Evolutionary conservation across 2,329 filamentous ascomycete genomes (phyloP), one percentile per base, ranked within the genome.

Genomic region (Colletotrichum ledebouriae): DNA sequence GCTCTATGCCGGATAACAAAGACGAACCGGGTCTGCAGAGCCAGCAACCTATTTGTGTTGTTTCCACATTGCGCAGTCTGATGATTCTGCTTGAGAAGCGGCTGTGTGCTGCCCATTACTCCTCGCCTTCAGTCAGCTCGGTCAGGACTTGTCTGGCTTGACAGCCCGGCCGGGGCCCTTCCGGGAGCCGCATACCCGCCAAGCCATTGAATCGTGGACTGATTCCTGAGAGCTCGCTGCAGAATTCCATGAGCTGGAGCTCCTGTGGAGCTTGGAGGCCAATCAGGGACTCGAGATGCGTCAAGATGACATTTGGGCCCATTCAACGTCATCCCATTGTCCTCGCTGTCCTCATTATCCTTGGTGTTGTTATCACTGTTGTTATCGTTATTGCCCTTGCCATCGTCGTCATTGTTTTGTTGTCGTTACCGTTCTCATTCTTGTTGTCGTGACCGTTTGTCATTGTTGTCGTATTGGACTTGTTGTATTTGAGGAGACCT

Each of bases 61-160:
- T 59, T 25, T 46, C 59, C 53, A 47, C 53, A 25, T 64, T 55
- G 17, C 53, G 41, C 33, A 49, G 37, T 42, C 41, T 59, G 41
- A 12, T 15, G 41, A 12, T 15, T 47, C 11, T 12, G 17, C 42
- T 25, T 29, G 22, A 33, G 53, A 13, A 22, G n/a, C 52, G 25
- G 39, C 52, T 53, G 39, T 55, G 22, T 17, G 4, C 12, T 50
- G 49, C 25, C 29, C 17, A 33, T 20, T 17, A 29, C 25, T 25
- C 25, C 25, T 25, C 25, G 4, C 4, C 25, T 25, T 25, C 25
- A 25, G 25, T 25, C 25, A 25, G 22, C 22, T 22, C 22, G 22
- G 22, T 22, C 22, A 22, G 22, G 22, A 22, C 22, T 4, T 22
- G 22, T 22, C 22, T 22, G 22, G 22, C 22, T 22, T 22, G 22